Evolutionary conservation across 768 basidiomycete species (phyloP), one percentile per base, ranked within the genome.

Genomic region (Lentinula boryana): DNA sequence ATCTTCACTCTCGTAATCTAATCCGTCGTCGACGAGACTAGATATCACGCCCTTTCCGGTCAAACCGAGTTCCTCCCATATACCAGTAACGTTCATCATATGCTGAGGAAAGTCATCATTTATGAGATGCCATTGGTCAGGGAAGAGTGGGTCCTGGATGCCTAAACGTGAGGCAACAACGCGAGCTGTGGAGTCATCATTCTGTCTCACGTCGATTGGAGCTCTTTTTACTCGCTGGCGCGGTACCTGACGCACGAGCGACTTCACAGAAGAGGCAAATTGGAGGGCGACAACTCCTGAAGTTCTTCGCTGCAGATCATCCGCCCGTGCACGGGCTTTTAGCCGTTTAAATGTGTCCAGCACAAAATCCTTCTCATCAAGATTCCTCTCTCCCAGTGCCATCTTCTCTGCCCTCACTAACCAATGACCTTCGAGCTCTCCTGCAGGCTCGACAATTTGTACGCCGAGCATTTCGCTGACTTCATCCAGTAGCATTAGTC

Each of bases 21-120:
- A 72, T 1, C 97, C 97, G 70, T 99, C 97, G 70, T 99, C 97
- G 23, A 99, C 88, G 49, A 99, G 78, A 9, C 93, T 93, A 3
- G 92, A 83, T 44, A 92, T 88, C 32, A 98, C 78, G 6, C 93
- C 95, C 66, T 85, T 79, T 1, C 97, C 97, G 0, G 89, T 93
- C 64, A 95, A 80, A 3, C 93, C 95, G 75, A 88, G 83, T 40
- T 36, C 36, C 33, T 89, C 91, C 97, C 97, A 99, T 0, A 97
- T 78, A 10, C 84, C 80, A 0, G 93, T 89, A n/a, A 94, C 91
- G 68, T 99, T 98, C 87, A 99, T 89, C 79, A 82, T 86, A 65
- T 92, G 84, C 67, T 89, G 83, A 4, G 88, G 89, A 64, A 79
- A 85, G 36, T 91, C 82, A 62, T 90, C 85, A 74, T 99, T 98